A percentile compares a stretch with the other conserved stretches of the same genome.
Evolutionary conservation across 2,329 filamentous ascomycete genomes (phyloP).

Genomic region (Claviceps sp.): DNA sequence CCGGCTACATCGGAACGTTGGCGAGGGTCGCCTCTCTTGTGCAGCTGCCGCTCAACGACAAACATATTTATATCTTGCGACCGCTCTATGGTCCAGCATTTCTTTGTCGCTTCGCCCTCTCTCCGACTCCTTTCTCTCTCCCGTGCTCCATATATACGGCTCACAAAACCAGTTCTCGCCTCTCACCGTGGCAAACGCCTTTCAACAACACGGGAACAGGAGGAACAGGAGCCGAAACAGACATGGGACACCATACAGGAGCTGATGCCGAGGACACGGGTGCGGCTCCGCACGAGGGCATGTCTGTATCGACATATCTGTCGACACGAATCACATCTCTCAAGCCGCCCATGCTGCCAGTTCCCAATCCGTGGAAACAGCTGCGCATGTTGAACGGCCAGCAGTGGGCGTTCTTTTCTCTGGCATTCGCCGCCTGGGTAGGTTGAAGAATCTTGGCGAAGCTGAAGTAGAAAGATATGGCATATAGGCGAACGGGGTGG

Average conservation of each 20-base stretch:
- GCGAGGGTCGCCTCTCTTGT: too few relatives aligned
- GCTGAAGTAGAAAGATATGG: too few relatives aligned
- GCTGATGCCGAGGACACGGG: conserved; percentile 15
- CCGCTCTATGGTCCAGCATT: too few relatives aligned
- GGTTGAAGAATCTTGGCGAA: conserved; percentile 6
- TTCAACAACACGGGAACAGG: too few relatives aligned
- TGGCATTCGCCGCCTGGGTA: conserved; percentile 46
- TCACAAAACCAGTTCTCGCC: background rate
- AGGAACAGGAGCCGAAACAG: background rate
- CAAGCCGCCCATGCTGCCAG: conserved; percentile 41
- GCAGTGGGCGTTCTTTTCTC: conserved; percentile 42
- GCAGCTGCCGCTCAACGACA: too few relatives aligned
- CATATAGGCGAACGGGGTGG: too few relatives aligned
- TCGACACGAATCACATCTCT: conserved; percentile 40
- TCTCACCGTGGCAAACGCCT: background rate
- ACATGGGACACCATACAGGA: conserved; percentile 9
- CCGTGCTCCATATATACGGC: background rate
- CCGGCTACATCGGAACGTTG: too few relatives aligned
- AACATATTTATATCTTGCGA: too few relatives aligned
- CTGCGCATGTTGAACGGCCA: conserved; percentile 33
- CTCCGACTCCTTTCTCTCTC: too few relatives aligned
- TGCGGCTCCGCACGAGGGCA: conserved; percentile 32
- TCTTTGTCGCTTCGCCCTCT: too few relatives aligned
- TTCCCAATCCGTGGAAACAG: conserved; percentile 39
- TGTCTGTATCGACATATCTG: conserved; percentile 33